Evolutionary conservation across 495 filamentous ascomycete genomes (phyloP), one percentile per base, ranked within the genome.

Genomic region (Aspergillus indologenus): DNA sequence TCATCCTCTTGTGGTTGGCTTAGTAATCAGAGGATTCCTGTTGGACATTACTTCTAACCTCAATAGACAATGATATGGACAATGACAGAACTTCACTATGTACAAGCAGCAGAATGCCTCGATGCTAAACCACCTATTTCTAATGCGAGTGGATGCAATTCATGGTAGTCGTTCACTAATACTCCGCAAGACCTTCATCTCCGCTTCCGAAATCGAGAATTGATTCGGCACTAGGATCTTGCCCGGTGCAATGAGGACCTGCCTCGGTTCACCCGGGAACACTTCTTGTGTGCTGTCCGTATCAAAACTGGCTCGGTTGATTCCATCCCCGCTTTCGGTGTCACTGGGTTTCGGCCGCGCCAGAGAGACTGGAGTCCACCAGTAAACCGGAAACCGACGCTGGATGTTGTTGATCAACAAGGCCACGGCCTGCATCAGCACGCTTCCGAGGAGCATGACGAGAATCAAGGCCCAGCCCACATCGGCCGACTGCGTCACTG

Each of bases 391-490:
- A 63, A 85, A 96, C 48, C 83, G 80, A 22, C 91, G 76, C 65
- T 87, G 83, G 15, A 92, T 73, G 63, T 96, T 96, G 62, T 92
- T 92, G 45, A 92, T 64, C 17, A 93, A 44, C 53, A 90, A 71
- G 0, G 87, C 90, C 0, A 85, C 80, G 1, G 63, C 67, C 46
- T 88, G 72, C 84, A 94, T 90, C 45, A 96, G 62, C 1, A 62
- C 66, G 43, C 80, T 82, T 0, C 85, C 87, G 29, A 93, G 71
- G 59, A 89, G 58, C 34, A 95, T 80, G 6, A 92, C 70, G 0
- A 85, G 81, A 4, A 94, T 69, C 31, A 94, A 70, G 42, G 80
- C 83, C 91, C 90, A 96, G 5, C 89, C 90, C 53, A 96, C 70
- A 0, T 65, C 67, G 17, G 78, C 73, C 0, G 86, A 72, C 48